A percentile compares a stretch with the other conserved stretches of the same genome.
These are phyloP conservation scores for Ophiorrhiza pumila DNA, from an alignment of 257 asterid genomes.

Conservation along the genomic window DNA sequence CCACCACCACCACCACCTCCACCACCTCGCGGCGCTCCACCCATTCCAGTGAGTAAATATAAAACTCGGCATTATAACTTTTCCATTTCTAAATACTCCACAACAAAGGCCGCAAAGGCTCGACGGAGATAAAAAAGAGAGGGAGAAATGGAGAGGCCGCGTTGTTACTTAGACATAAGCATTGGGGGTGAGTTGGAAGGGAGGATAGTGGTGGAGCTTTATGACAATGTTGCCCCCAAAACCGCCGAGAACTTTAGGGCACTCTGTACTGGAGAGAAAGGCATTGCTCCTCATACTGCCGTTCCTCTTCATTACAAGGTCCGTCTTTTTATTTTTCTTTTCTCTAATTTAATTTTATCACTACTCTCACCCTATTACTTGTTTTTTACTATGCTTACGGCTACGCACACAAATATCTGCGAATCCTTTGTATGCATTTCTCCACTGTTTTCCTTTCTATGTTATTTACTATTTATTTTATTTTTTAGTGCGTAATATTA, in stretches of 20 bases:
- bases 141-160: constrained; percentile 36
- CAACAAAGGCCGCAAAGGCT: no score
- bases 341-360: not conserved
- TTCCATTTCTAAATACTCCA: no score
- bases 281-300: constrained; percentile 31
- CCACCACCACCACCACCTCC: no score
- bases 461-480: not conserved
- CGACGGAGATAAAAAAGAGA: no score
- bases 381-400: no score
- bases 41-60: no score
- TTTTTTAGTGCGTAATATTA: no score
- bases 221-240: constrained; percentile 71
- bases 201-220: constrained; percentile 74
- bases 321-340: not conserved
- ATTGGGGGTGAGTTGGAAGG: constrained; percentile 94
- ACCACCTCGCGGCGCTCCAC: not conserved
- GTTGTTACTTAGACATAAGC: constrained; percentile 75
- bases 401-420: no score
- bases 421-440: not conserved
- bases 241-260: constrained; percentile 61
- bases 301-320: constrained; percentile 44
- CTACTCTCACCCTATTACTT: no score
- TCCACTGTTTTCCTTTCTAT: not conserved
- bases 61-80: no score
- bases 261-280: constrained; percentile 43